phyloP scores from a whole-genome alignment of 1,284 basidiomycete species.

The Exobasidium cylindrosporum region DNA sequence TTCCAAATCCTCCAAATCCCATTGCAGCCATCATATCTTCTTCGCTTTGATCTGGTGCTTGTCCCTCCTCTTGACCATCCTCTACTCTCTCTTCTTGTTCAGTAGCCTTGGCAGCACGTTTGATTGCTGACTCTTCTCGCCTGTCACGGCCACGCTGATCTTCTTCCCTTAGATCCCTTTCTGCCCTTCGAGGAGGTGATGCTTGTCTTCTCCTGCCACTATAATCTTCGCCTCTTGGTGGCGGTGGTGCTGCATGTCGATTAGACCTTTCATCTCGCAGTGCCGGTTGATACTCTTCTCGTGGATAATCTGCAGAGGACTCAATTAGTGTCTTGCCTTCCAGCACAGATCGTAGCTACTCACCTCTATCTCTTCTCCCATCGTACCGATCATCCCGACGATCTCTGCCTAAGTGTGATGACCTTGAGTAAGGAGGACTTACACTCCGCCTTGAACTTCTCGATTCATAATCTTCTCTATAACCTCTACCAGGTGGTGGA shows the following conservation, averaged over 20 bases:
- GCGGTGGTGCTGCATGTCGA: neutral
- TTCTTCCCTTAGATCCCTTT: constrained; percentile 4
- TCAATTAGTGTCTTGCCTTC: neutral
- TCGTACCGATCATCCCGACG: neutral
- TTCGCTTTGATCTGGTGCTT: constrained; percentile 6
- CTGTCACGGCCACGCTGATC: neutral
- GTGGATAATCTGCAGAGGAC: no score
- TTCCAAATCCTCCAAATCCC: constrained; percentile 20
- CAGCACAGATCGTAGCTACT: neutral
- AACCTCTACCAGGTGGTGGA: neutral
- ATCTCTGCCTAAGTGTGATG: neutral
- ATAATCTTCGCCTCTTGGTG: neutral
- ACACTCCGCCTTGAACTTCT: neutral
- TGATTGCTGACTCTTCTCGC: neutral
- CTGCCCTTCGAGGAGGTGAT: neutral
- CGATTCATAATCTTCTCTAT: neutral
- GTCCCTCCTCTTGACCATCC: neutral
- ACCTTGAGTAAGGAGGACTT: neutral
- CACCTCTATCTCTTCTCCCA: constrained; percentile 1
- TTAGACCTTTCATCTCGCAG: neutral
- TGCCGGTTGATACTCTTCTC: neutral
- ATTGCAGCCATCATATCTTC: constrained; percentile 19
- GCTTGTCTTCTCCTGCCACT: neutral
- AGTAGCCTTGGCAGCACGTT: neutral
- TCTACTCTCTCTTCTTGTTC: constrained; percentile 6